A percentile compares a stretch with the other conserved stretches of the same genome.
Conservation (phyloP, 768 basidiomycete genomes). For the Pleurotus tuber-regium region DNA sequence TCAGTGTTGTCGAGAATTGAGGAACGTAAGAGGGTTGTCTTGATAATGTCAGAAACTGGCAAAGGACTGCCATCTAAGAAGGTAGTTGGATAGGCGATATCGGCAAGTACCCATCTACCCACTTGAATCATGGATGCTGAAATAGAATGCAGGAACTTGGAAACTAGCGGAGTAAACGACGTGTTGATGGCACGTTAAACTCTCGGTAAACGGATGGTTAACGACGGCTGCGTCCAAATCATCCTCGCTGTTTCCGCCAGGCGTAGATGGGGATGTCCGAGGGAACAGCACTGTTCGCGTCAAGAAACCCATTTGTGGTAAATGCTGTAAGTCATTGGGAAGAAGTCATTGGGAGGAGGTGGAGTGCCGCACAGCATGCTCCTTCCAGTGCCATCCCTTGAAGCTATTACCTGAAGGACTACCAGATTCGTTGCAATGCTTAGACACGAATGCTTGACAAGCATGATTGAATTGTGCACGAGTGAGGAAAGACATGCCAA, state of each 20-base stretch:
- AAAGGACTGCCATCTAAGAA: constrained; percentile 64
- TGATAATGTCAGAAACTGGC: constrained; percentile 50
- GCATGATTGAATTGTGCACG: constrained; percentile 59
- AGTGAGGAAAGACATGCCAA: constrained; percentile 40
- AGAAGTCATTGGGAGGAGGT: constrained; percentile 12
- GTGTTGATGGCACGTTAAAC: constrained; percentile 56
- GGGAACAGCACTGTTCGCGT: constrained; percentile 28
- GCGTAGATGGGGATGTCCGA: constrained; percentile 10
- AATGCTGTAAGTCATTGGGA: constrained; percentile 22
- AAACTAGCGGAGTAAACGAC: constrained; percentile 79
- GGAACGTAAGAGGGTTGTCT: constrained; percentile 58
- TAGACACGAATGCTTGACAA: constrained; percentile 49
- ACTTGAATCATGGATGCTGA: constrained; percentile 68
- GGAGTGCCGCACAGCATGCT: constrained; percentile 47
- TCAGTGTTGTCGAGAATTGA: constrained; percentile 41
- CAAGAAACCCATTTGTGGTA: constrained; percentile 46
- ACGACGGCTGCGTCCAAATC: constrained; percentile 37
- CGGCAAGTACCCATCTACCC: constrained; percentile 24
- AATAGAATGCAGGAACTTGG: constrained; percentile 83
- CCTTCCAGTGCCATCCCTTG: constrained; percentile 59
- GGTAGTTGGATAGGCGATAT: constrained; percentile 13
- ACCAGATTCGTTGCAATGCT: constrained; percentile 14
- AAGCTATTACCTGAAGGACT: constrained; percentile 10
- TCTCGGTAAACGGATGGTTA: constrained; percentile 22
- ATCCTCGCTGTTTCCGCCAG: constrained; percentile 23